Evolutionary conservation across 768 basidiomycete species (phyloP).

Genomic region (Crepidotus variabilis): DNA sequence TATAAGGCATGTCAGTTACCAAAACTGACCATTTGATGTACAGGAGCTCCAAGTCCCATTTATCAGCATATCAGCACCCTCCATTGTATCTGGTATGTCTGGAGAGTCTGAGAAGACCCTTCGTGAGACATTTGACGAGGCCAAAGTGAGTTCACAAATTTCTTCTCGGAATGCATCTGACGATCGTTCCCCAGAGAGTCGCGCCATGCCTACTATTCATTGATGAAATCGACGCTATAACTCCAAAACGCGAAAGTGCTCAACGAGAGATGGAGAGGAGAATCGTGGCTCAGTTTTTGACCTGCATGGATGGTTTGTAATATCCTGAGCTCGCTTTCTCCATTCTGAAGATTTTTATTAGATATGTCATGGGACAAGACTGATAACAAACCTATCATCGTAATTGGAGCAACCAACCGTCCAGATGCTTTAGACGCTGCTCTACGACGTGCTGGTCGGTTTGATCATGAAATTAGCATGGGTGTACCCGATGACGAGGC

Average conservation of each 20-base stretch:
- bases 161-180: background rate
- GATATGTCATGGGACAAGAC: conserved; percentile 96
- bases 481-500: conserved; percentile 92
- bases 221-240: conserved; percentile 97
- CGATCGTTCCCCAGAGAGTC: conserved; percentile 48
- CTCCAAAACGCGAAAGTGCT: conserved; percentile 95
- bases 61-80: conserved; percentile 91
- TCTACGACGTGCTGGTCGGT: conserved; percentile 87
- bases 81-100: conserved; percentile 96
- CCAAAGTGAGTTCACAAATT: conserved; percentile 57
- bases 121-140: conserved; percentile 95
- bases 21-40: conserved; percentile 1
- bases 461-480: conserved; percentile 98
- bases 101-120: conserved; percentile 98
- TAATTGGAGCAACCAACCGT: conserved; percentile 95
- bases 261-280: conserved; percentile 98
- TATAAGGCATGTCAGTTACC: background rate
- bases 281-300: conserved; percentile 96
- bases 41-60: conserved; percentile 93
- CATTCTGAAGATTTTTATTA: conserved; percentile 23
- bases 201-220: conserved; percentile 95
- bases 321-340: background rate
- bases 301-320: conserved; percentile 93
- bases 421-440: conserved; percentile 95
- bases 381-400: conserved; percentile 87